These are phyloP conservation scores for Xanthoconium stramineum DNA, from an alignment of 768 basidiomycete species.

Conservation along the genomic window DNA sequence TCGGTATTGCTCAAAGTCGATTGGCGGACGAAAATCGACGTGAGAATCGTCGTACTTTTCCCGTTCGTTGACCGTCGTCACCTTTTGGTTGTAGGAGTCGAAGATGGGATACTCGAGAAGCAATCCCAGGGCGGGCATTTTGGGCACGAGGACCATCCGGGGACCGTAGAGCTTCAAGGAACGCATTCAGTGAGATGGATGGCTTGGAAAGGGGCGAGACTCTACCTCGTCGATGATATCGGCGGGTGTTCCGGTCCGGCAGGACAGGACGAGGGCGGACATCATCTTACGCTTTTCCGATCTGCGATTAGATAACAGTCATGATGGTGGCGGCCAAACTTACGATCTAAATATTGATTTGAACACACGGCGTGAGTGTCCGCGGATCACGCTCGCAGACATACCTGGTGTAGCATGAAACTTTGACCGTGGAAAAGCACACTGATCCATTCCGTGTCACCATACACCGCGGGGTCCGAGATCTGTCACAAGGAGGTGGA, in stretches of 20 bases:
- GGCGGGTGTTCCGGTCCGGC: conserved; percentile 72
- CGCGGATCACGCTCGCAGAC: conserved; percentile 20
- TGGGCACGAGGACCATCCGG: conserved; percentile 78
- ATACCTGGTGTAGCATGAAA: conserved; percentile 97
- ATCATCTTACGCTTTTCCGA: conserved; percentile 91
- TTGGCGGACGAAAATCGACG: conserved; percentile 62
- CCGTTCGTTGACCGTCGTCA: conserved; percentile 39
- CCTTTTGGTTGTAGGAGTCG: conserved; percentile 67
- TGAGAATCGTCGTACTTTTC: conserved; percentile 49
- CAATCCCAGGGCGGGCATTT: conserved; percentile 93
- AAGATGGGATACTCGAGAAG: conserved; percentile 87
- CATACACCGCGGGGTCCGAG: conserved; percentile 82
- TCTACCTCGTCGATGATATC: conserved; percentile 70
- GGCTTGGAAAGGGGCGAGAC: neutral
- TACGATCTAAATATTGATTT: conserved; percentile 27
- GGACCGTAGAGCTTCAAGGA: conserved; percentile 67
- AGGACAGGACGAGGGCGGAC: conserved; percentile 73
- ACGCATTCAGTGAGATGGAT: neutral
- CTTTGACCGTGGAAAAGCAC: conserved; percentile 94
- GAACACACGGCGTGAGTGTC: conserved; percentile 21
- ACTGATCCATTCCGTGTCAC: conserved; percentile 92
- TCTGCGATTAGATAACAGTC: conserved; percentile 7
- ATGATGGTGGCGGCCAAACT: conserved; percentile 11
- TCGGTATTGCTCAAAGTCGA: conserved; percentile 68
- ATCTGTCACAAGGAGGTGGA: conserved; percentile 43